phyloP scores from a whole-genome alignment of 148 eudicot genomes.

The Persicaria maculosa region DNA sequence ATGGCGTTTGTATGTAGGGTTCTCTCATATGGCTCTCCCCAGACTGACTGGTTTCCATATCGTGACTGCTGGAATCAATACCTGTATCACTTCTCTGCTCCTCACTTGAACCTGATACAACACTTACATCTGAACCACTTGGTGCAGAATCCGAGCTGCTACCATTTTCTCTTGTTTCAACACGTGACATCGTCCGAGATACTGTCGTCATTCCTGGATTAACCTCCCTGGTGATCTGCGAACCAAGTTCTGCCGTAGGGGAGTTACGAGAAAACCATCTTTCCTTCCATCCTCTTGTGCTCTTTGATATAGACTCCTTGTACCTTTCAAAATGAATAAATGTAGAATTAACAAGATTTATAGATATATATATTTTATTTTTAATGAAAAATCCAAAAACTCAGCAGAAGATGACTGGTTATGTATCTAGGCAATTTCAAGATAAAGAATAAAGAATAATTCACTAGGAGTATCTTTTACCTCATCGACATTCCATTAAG shows the following conservation, averaged over 20 bases:
- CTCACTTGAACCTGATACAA: not conserved
- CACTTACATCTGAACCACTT: not conserved
- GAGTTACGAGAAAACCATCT: conserved; percentile 76
- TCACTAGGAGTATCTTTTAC: conserved; percentile 23
- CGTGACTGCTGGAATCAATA: not conserved
- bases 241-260: conserved; percentile 36
- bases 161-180: conserved; percentile 38
- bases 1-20: not conserved
- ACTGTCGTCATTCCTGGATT: conserved; percentile 51
- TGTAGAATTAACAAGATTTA: not conserved
- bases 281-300: conserved; percentile 90
- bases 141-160: not conserved
- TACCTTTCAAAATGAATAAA: conserved; percentile 27
- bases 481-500: conserved; percentile 62
- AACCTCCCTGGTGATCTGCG: conserved; percentile 45
- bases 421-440: too few species aligned
- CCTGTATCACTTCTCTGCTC: not conserved
- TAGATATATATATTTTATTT: not conserved
- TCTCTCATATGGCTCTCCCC: conserved; percentile 1
- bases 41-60: conserved; percentile 5
- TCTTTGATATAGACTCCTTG: conserved; percentile 83
- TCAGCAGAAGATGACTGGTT: too few species aligned
- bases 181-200: conserved; percentile 39
- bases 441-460: not conserved
- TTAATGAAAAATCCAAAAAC: not conserved